Evolutionary conservation across 495 filamentous ascomycete species (phyloP).

Genomic region (Neurospora sp.): DNA sequence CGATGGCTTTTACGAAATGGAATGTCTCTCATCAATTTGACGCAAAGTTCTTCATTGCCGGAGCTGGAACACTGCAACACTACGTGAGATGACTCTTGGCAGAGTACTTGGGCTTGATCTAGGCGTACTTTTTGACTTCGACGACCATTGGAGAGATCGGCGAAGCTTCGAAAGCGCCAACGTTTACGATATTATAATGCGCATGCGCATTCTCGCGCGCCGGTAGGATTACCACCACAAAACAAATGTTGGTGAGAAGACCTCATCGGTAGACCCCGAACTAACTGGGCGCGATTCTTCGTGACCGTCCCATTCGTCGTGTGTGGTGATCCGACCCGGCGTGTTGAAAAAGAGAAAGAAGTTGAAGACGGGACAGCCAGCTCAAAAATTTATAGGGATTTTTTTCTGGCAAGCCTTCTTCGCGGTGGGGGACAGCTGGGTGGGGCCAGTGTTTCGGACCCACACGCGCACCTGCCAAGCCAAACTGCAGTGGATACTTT

Average conservation of each 20-base stretch:
- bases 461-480: neutral
- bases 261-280: neutral
- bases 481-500: neutral
- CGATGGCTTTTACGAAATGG: neutral
- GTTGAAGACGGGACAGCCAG: neutral
- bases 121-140: constrained; percentile 64
- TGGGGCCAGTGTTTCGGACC: neutral
- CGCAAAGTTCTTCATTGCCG: constrained; percentile 58
- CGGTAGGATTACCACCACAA: neutral
- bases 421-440: neutral
- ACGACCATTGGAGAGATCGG: constrained; percentile 48
- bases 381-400: constrained; percentile 14
- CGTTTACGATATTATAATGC: neutral
- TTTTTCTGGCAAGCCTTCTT: constrained; percentile 5
- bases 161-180: constrained; percentile 73
- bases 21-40: constrained; percentile 66
- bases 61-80: constrained; percentile 65
- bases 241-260: neutral
- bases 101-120: constrained; percentile 53
- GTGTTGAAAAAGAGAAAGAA: neutral
- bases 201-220: neutral
- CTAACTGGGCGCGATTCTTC: neutral
- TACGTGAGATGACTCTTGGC: constrained; percentile 68
- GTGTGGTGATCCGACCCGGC: neutral
- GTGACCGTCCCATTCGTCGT: neutral